A percentile compares a stretch with the other conserved stretches of the same genome.
Evolutionary conservation across 495 filamentous ascomycete genomes (phyloP).

Genomic region (Aspergillus avenaceus): DNA sequence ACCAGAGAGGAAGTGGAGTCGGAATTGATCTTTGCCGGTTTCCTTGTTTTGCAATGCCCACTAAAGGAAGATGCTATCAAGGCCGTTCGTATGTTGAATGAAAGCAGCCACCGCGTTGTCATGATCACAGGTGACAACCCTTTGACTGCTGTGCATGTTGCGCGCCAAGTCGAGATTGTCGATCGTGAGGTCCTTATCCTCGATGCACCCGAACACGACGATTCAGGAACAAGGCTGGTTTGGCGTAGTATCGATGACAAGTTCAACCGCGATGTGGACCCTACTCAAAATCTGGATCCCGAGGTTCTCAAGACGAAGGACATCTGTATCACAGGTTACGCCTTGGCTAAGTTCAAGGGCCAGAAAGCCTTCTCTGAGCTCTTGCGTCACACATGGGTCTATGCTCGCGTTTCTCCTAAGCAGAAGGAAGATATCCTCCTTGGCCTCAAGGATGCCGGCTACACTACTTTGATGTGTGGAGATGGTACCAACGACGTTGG

Average conservation of each 20-base stretch:
- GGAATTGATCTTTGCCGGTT: slow-evolving; percentile 83
- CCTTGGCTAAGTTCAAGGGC: slow-evolving; percentile 81
- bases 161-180: slow-evolving; percentile 93
- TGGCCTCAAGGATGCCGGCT: slow-evolving; percentile 91
- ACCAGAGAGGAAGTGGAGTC: slow-evolving; percentile 89
- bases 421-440: slow-evolving; percentile 98
- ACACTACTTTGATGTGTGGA: slow-evolving; percentile 98
- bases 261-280: slow-evolving; percentile 81
- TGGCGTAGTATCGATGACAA: slow-evolving; percentile 96
- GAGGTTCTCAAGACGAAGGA: slow-evolving; percentile 85
- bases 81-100: slow-evolving; percentile 93
- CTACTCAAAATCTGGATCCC: slow-evolving; percentile 71
- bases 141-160: slow-evolving; percentile 92
- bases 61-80: slow-evolving; percentile 95
- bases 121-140: slow-evolving; percentile 99
- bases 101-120: slow-evolving; percentile 95
- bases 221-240: slow-evolving; percentile 74
- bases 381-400: slow-evolving; percentile 91
- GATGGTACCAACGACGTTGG: slow-evolving; percentile 99
- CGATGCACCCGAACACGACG: slow-evolving; percentile 89
- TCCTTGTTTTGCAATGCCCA: slow-evolving; percentile 91
- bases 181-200: slow-evolving; percentile 93
- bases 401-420: slow-evolving; percentile 95
- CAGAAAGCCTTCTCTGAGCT: slow-evolving; percentile 68
- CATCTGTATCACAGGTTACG: slow-evolving; percentile 94